These are phyloP conservation scores for Kurtzmaniella natalensis DNA, from an alignment of 1,139 yeast genomes.

Conservation along the genomic window DNA sequence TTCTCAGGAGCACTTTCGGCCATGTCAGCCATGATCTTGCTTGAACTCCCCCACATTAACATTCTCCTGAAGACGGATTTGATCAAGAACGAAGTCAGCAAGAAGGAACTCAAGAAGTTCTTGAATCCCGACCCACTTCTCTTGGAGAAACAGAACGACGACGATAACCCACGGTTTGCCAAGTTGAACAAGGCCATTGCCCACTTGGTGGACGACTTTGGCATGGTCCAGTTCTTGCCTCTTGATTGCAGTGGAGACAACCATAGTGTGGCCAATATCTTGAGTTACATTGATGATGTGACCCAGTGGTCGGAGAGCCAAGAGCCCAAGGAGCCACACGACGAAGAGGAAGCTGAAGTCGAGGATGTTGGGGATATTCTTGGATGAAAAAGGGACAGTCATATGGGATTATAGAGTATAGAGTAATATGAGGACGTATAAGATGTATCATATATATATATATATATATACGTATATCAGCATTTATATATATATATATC, in stretches of 20 bases:
- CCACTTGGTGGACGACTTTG: conserved; percentile 88
- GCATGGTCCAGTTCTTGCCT: conserved; percentile 96
- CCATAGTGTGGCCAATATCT: conserved; percentile 74
- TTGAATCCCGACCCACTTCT: conserved; percentile 88
- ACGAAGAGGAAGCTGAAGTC: conserved; percentile 61
- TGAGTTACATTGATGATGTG: conserved; percentile 91
- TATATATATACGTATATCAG: too few relatives aligned
- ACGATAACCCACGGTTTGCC: conserved; percentile 68
- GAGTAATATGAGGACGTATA: too few relatives aligned
- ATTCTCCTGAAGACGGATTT: conserved; percentile 82
- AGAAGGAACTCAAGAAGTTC: conserved; percentile 74
- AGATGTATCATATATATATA: too few relatives aligned
- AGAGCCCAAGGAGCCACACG: conserved; percentile 94
- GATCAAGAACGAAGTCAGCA: conserved; percentile 69
- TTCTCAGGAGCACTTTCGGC: conserved; percentile 95
- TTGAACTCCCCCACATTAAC: conserved; percentile 93
- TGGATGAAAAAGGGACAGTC: too few relatives aligned
- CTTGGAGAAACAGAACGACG: conserved; percentile 38
- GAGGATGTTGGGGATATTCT: too few relatives aligned
- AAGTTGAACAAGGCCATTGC: conserved; percentile 80
- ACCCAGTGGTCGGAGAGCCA: conserved; percentile 97
- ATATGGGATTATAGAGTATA: too few relatives aligned
- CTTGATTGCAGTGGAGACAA: conserved; percentile 75
- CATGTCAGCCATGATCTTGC: conserved; percentile 95
- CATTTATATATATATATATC: too few relatives aligned